Evolutionary conservation across 2,329 filamentous ascomycete genomes (phyloP).

Genomic region (Myrmaecium sp.): DNA sequence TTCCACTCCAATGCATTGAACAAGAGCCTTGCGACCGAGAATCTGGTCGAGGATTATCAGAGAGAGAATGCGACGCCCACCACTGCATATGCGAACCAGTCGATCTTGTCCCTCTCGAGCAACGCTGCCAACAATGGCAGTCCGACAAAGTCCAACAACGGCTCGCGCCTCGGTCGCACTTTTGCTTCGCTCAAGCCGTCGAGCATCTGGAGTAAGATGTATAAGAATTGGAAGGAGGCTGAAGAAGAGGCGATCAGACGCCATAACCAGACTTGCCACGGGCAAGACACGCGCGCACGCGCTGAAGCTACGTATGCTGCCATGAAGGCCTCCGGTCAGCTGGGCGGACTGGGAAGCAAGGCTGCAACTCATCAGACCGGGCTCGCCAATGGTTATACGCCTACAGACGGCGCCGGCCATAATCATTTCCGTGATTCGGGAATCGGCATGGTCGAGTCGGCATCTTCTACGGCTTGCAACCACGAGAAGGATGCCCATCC

Average conservation of each 20-base stretch:
- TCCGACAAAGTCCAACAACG: conserved; percentile 1
- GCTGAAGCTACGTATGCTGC: conserved; percentile 16
- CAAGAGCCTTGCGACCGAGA: conserved; percentile 15
- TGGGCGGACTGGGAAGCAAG: conserved; percentile 16
- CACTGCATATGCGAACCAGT: conserved; percentile 2
- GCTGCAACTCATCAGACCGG: conserved; percentile 6
- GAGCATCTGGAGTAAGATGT: conserved; percentile 5
- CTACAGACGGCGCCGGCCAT: conserved; percentile 2
- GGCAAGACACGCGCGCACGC: conserved; percentile 12
- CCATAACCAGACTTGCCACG: conserved; percentile 4
- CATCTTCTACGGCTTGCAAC: not conserved
- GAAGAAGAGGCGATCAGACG: conserved; percentile 3
- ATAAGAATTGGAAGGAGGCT: conserved; percentile 4
- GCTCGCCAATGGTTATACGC: conserved; percentile 1
- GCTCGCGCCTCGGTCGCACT: conserved; percentile 5
- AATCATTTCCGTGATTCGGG: conserved; percentile 5
- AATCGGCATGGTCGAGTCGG: conserved; percentile 4
- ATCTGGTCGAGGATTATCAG: conserved; percentile 22
- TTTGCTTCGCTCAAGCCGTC: conserved; percentile 6
- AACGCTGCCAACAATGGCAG: conserved; percentile 1
- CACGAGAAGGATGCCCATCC: conserved; percentile 1
- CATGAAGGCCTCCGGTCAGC: conserved; percentile 16
- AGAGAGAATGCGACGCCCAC: not conserved
- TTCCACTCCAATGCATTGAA: conserved; percentile 11
- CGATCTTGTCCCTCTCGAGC: conserved; percentile 3